Percentiles rank a stretch among this genome's conserved stretches.
Evolutionary conservation across 2,329 filamentous ascomycete genomes (phyloP).

Genomic region (Colletotrichum destructivum): DNA sequence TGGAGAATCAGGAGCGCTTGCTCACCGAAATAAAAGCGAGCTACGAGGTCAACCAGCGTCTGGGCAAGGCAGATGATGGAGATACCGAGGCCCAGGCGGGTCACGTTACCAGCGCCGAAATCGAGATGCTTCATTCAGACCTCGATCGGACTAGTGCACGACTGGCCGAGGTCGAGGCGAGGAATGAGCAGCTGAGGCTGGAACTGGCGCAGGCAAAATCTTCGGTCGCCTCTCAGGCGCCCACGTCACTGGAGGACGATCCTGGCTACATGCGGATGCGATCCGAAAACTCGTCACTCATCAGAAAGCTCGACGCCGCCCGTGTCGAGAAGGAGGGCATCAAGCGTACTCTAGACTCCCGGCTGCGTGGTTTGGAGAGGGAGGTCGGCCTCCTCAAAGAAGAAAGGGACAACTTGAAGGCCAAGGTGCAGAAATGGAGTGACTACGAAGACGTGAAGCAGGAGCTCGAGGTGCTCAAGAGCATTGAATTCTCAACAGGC

Average conservation of each 20-base stretch:
- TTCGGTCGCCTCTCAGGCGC: slow-evolving; percentile 73
- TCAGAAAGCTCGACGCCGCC: slow-evolving; percentile 88
- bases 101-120: slow-evolving; percentile 86
- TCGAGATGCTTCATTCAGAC: slow-evolving; percentile 94
- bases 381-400: slow-evolving; percentile 81
- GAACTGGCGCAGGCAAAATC: slow-evolving; percentile 93
- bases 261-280: slow-evolving; percentile 89
- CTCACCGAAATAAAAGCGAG: slow-evolving; percentile 96
- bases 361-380: slow-evolving; percentile 83
- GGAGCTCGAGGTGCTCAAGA: slow-evolving; percentile 96
- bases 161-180: slow-evolving; percentile 90
- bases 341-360: slow-evolving; percentile 82
- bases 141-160: slow-evolving; percentile 90
- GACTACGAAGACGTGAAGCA: slow-evolving; percentile 98
- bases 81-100: slow-evolving; percentile 71
- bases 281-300: slow-evolving; percentile 92
- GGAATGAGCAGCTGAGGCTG: slow-evolving; percentile 92
- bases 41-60: slow-evolving; percentile 94
- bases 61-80: slow-evolving; percentile 79
- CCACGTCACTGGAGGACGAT: slow-evolving; percentile 84
- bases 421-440: slow-evolving; percentile 88
- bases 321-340: slow-evolving; percentile 88
- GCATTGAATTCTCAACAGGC: slow-evolving; percentile 95
- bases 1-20: slow-evolving; percentile 92
- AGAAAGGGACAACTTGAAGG: slow-evolving; percentile 84